These are phyloP conservation scores for Pleurotus salmoneostramineus DNA, from an alignment of 768 basidiomycete species.

Conservation along the genomic window DNA sequence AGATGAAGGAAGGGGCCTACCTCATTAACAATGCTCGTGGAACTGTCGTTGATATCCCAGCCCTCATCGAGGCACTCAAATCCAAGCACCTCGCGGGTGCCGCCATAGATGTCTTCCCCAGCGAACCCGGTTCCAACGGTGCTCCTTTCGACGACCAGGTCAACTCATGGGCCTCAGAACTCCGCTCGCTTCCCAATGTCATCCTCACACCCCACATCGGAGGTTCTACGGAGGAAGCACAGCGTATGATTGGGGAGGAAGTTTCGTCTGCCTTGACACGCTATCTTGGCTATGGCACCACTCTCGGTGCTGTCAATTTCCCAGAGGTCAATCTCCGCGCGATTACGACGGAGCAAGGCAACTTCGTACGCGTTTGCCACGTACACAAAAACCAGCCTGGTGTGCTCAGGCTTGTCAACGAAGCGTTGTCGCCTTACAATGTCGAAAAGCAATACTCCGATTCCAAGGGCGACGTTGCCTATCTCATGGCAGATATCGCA, in stretches of 20 bases:
- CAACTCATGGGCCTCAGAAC: constrained; percentile 76
- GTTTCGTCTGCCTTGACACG: constrained; percentile 81
- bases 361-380: constrained; percentile 87
- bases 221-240: constrained; percentile 98
- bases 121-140: constrained; percentile 91
- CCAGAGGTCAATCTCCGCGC: constrained; percentile 96
- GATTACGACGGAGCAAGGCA: constrained; percentile 79
- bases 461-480: constrained; percentile 88
- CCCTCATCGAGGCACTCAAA: constrained; percentile 75
- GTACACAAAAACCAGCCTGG: constrained; percentile 95
- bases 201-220: constrained; percentile 99
- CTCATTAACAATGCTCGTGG: constrained; percentile 98
- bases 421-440: constrained; percentile 90
- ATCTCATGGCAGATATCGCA: constrained; percentile 96
- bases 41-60: constrained; percentile 91
- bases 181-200: constrained; percentile 80
- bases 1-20: constrained; percentile 95
- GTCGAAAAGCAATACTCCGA: constrained; percentile 99
- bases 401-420: constrained; percentile 93
- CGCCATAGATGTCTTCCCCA: constrained; percentile 90
- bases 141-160: constrained; percentile 84
- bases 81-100: constrained; percentile 89
- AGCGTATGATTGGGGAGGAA: constrained; percentile 95
- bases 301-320: constrained; percentile 95
- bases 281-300: constrained; percentile 91